These are phyloP conservation scores for Solidago caesia DNA, from an alignment of 129 eudicot species.

Conservation along the genomic window DNA sequence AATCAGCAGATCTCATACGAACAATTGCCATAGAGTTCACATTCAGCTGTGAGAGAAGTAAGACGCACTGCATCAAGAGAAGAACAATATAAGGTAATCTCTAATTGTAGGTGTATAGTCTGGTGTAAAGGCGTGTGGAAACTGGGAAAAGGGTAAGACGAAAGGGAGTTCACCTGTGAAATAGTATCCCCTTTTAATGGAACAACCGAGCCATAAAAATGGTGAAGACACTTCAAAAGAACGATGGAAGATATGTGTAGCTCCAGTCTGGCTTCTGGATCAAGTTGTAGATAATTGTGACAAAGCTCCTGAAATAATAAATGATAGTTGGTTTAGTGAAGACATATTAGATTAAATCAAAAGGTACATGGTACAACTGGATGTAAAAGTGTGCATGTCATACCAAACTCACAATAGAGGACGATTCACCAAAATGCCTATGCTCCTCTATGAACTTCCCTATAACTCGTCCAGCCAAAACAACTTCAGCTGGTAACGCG, in stretches of 20 bases:
- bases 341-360: constrained; percentile 11
- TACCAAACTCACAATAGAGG: constrained; percentile 53
- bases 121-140: neutral
- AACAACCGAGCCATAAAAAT: constrained; percentile 37
- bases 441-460: constrained; percentile 49
- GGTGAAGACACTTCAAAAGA: constrained; percentile 61
- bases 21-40: constrained; percentile 89
- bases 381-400: constrained; percentile 15
- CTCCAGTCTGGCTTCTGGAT: constrained; percentile 63
- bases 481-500: constrained; percentile 77
- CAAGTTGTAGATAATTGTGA: constrained; percentile 59
- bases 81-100: constrained; percentile 18
- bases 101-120: constrained; percentile 5
- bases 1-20: constrained; percentile 53
- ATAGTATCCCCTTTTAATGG: constrained; percentile 39
- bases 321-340: constrained; percentile 13
- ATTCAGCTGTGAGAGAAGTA: constrained; percentile 74
- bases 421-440: constrained; percentile 31
- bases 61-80: constrained; percentile 60
- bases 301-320: constrained; percentile 63
- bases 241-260: constrained; percentile 67
- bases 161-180: constrained; percentile 50
- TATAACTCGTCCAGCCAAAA: constrained; percentile 73
- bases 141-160: constrained; percentile 1
- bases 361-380: constrained; percentile 3